Conservation (phyloP, 2,329 filamentous ascomycete species). For the Cordyceps javanica region DNA sequence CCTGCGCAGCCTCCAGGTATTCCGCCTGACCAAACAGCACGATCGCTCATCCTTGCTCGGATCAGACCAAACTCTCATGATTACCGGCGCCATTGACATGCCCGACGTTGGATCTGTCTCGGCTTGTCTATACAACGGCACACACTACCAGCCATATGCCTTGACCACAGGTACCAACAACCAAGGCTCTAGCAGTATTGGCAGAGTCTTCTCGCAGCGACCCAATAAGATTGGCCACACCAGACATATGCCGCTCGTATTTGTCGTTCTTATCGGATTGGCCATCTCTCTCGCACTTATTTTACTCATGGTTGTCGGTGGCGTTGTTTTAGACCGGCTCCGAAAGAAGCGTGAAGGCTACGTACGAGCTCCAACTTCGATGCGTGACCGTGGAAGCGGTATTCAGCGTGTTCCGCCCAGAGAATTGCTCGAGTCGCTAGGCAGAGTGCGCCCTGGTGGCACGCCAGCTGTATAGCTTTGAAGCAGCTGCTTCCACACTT, state of each 20-base stretch:
- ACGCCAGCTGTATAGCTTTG: slow-evolving; percentile 46
- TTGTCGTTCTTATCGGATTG: slow-evolving; percentile 74
- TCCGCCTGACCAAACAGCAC: slow-evolving; percentile 65
- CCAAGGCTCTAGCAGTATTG: slow-evolving; percentile 65
- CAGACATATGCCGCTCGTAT: slow-evolving; percentile 62
- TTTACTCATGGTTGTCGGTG: slow-evolving; percentile 69
- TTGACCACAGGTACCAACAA: slow-evolving; percentile 65
- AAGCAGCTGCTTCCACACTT: slow-evolving; percentile 21
- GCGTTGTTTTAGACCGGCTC: slow-evolving; percentile 68
- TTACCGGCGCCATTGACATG: slow-evolving; percentile 78
- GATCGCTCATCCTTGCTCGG: slow-evolving; percentile 57
- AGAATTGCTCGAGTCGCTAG: slow-evolving; percentile 51
- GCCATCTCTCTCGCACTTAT: slow-evolving; percentile 72
- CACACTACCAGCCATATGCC: slow-evolving; percentile 68
- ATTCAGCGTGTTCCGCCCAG: slow-evolving; percentile 56
- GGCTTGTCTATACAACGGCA: slow-evolving; percentile 83
- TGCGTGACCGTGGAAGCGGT: slow-evolving; percentile 53
- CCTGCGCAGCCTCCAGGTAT: slow-evolving; percentile 76
- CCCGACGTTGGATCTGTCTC: slow-evolving; percentile 74
- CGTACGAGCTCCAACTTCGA: slow-evolving; percentile 64
- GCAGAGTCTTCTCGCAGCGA: slow-evolving; percentile 77
- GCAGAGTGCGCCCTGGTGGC: slow-evolving; percentile 40
- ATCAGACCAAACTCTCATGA: slow-evolving; percentile 64
- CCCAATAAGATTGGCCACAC: slow-evolving; percentile 59
- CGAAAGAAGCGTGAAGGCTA: slow-evolving; percentile 77